phyloP scores from a whole-genome alignment of 495 filamentous ascomycete species.

The Daldinia bambusicola region DNA sequence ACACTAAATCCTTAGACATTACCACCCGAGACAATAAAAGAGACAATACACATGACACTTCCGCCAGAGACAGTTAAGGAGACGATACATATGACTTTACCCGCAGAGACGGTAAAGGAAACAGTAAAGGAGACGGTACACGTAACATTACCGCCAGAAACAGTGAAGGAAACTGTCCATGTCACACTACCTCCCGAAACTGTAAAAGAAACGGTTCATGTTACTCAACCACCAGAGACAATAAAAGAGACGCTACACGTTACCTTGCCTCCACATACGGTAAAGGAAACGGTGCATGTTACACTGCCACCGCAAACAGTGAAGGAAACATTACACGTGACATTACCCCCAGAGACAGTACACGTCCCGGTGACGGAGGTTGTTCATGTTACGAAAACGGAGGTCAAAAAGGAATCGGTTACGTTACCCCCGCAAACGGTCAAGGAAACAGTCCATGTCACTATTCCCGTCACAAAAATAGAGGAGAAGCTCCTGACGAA shows the following conservation, averaged over 20 bases:
- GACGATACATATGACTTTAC: constrained; percentile 19
- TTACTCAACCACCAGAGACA: constrained; percentile 22
- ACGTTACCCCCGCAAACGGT: constrained; percentile 33
- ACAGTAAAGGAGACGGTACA: constrained; percentile 13
- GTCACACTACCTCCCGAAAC: constrained; percentile 18
- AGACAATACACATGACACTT: constrained; percentile 19
- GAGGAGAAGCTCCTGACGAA: constrained; percentile 40
- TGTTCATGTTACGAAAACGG: constrained; percentile 30
- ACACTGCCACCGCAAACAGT: constrained; percentile 21
- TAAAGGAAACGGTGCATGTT: constrained; percentile 30
- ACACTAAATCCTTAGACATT: constrained; percentile 16
- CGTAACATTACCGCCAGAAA: constrained; percentile 2
- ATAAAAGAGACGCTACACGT: constrained; percentile 26
- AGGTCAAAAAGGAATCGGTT: constrained; percentile 24
- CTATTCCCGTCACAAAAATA: constrained; percentile 34
- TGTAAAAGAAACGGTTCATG: constrained; percentile 21
- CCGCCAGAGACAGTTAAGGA: constrained; percentile 30
- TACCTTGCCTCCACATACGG: constrained; percentile 16
- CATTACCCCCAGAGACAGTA: constrained; percentile 22
- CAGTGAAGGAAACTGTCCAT: constrained; percentile 16
- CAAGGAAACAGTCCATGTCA: constrained; percentile 38
- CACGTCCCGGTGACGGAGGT: constrained; percentile 30
- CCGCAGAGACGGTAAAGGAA: constrained; percentile 17
- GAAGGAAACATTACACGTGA: constrained; percentile 33
- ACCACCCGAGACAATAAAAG: constrained; percentile 25